phyloP scores from a whole-genome alignment of 345 rosid species.

The Chamaenerion angustifolium region DNA sequence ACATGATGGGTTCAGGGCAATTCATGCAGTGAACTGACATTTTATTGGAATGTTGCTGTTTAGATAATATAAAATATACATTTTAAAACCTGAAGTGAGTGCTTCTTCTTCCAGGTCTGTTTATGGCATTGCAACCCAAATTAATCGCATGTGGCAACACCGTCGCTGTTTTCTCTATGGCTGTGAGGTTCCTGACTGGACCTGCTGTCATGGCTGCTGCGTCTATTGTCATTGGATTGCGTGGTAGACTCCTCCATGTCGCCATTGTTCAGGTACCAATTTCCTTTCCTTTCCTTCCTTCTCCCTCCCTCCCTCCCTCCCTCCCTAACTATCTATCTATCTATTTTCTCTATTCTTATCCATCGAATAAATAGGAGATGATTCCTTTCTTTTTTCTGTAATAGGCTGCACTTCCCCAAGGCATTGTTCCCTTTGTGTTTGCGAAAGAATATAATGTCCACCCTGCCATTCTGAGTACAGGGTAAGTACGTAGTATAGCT shows the following conservation, averaged over 20 bases:
- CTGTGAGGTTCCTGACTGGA: slow-evolving; percentile 79
- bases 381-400: not conserved
- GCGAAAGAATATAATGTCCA: slow-evolving; percentile 15
- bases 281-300: too few species aligned
- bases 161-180: slow-evolving; percentile 75
- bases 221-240: slow-evolving; percentile 64
- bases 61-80: too few species aligned
- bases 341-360: too few species aligned
- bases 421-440: slow-evolving; percentile 13
- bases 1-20: too few species aligned
- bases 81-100: too few species aligned
- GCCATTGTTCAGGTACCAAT: slow-evolving; percentile 99
- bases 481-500: slow-evolving; percentile 6
- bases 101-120: slow-evolving; percentile 66
- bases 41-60: not conserved
- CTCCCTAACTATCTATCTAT: too few species aligned
- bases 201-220: slow-evolving; percentile 94
- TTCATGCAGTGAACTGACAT: not conserved
- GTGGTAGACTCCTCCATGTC: slow-evolving; percentile 66
- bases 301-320: too few species aligned
- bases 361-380: too few species aligned
- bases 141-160: slow-evolving; percentile 94
- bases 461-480: slow-evolving; percentile 13
- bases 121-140: slow-evolving; percentile 99
- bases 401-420: slow-evolving; percentile 15